phyloP scores from a whole-genome alignment of 1,284 basidiomycete species.

The Malassezia japonica region DNA sequence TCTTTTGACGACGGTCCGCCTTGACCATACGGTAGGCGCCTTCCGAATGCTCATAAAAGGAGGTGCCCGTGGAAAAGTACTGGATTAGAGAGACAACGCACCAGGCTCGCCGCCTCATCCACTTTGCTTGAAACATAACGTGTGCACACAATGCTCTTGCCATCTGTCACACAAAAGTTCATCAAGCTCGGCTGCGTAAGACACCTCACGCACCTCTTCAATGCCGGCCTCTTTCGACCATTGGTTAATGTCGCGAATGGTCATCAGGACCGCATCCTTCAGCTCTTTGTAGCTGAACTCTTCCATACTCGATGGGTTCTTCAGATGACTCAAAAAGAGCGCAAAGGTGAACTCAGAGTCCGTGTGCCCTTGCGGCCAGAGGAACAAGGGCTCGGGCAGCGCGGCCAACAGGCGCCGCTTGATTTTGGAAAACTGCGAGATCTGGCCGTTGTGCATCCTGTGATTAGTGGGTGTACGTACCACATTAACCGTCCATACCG shows the following conservation, averaged over 20 bases:
- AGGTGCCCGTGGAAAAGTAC: slow-evolving; percentile 90
- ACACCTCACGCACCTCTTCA: too few relatives aligned
- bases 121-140: slow-evolving; percentile 83
- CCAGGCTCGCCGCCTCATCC: slow-evolving; percentile 81
- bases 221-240: slow-evolving; percentile 35
- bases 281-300: slow-evolving; percentile 28
- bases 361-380: slow-evolving; percentile 40
- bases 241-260: slow-evolving; percentile 33
- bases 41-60: slow-evolving; percentile 67
- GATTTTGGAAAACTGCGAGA: slow-evolving; percentile 33
- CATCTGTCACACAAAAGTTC: slow-evolving; percentile 95
- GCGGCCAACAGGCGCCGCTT: slow-evolving; percentile 31
- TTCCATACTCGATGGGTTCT: slow-evolving; percentile 20
- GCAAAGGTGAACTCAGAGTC: slow-evolving; percentile 42
- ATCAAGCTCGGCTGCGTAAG: slow-evolving; percentile 81
- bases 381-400: slow-evolving; percentile 33
- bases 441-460: slow-evolving; percentile 45
- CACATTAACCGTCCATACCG: slow-evolving; percentile 41
- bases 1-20: slow-evolving; percentile 77
- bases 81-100: slow-evolving; percentile 49
- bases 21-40: slow-evolving; percentile 56
- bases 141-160: slow-evolving; percentile 81
- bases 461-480: background rate
- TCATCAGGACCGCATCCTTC: slow-evolving; percentile 32
- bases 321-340: slow-evolving; percentile 34